phyloP scores from a whole-genome alignment of 768 basidiomycete genomes.

The Lactarius vividus region DNA sequence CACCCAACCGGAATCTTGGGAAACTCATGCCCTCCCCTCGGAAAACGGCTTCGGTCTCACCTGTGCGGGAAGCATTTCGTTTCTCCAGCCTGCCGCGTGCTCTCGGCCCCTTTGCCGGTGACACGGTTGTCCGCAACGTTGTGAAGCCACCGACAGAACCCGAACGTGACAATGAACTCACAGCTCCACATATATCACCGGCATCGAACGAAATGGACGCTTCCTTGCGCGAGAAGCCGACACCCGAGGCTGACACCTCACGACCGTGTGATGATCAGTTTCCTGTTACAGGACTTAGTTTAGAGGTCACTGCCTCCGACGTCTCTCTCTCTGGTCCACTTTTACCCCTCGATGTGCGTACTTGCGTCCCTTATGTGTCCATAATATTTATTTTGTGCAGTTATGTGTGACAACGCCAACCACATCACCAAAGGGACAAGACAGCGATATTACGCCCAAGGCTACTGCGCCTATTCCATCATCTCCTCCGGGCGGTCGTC shows the following conservation, averaged over 20 bases:
- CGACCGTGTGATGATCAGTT: not conserved
- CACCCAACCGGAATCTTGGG: constrained; percentile 17
- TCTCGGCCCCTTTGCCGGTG: not conserved
- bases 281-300: not conserved
- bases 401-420: not conserved
- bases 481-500: not conserved
- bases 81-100: constrained; percentile 27
- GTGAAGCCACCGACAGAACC: not conserved
- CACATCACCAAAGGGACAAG: not conserved
- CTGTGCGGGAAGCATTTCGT: constrained; percentile 18
- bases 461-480: not conserved
- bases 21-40: constrained; percentile 18
- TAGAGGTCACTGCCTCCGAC: constrained; percentile 1
- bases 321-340: not conserved
- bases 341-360: constrained; percentile 6
- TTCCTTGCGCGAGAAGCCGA: not conserved
- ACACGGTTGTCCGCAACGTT: not conserved
- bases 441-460: constrained; percentile 15
- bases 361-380: not conserved
- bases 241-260: not conserved
- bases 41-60: constrained; percentile 14
- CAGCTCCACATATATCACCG: not conserved
- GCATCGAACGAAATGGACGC: not conserved
- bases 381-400: constrained; percentile 5
- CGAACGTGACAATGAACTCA: not conserved